Evolutionary conservation across 1,284 basidiomycete species (phyloP), one percentile per base, ranked within the genome.

Genomic region (Cutaneotrichosporon sp.): DNA sequence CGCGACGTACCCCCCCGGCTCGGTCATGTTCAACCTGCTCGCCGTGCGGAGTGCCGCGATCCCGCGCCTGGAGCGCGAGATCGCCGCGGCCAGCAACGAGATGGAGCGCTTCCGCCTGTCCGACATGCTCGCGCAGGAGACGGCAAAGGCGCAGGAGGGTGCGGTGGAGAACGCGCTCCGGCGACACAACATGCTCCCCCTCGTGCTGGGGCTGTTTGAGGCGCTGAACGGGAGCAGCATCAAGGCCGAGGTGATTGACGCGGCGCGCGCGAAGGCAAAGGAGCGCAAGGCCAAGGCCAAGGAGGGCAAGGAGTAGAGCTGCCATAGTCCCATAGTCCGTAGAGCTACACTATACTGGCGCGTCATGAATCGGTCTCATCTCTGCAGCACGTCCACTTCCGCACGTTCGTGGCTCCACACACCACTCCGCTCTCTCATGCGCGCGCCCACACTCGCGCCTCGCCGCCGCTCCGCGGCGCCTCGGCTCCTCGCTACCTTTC

Each of bases 11-110:
- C 91, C 92, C 27, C 80, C 84, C 43, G 90, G 87, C 68, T 86
- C 90, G 68, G 82, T 95, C 64, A 90, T 94, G 78, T 97, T 97
- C 83, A 94, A 90, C 78, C 85, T 97, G 42, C 85, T 95, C 53
- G 91, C 91, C 7, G 82, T 97, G 45, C 87, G 89, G 62, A 87
- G 89, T 58, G 90, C 92, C 72, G 89, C 90, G 20, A 72, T 93
- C 20, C 89, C 89, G 20, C 72, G 78, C 8, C 82, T 94, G 27
- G 83, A 87, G 72, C 74, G 81, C 25, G 85, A 87, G 63, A 76
- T 92, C 27, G 77, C 81, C 56, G 75, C 79, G 6, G 51, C 78
- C 18, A 66, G 83, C 56, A 83, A 84, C 9, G 79, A 83, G 38
- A 80, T 34, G 78, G 82, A 69, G 82, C 83, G 54, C 24, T 69